Evolutionary conservation across 1,139 yeast genomes (phyloP), one percentile per base, ranked within the genome.

Genomic region (Pichia sp.): DNA sequence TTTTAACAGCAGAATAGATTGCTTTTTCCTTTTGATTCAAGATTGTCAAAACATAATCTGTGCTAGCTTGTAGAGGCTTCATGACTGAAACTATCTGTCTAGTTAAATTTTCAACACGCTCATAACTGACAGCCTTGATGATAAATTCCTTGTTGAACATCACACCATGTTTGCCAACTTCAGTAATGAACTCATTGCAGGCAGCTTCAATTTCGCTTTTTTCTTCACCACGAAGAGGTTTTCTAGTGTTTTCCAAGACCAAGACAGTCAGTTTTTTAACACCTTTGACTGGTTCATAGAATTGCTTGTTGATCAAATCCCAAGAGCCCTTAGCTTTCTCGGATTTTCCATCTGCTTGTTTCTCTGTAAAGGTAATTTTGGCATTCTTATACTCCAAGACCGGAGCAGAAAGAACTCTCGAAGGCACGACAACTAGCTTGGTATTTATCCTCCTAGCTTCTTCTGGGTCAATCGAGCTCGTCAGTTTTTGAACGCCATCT

Each of bases 321-420:
- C 65, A 63, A 6, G 64, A 60, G 50, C 64, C 66, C 41, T 63
- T 62, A 14, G 55, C 51, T n/a, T 59, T 58, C 50, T 61, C 66
- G 20, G 59, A 54, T 43, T 59, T 62, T 36, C 64, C 66, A 55
- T 61, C 64, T 33, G 58, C 59, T 1, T 60, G 51, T 10, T 58
- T 60, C 48, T 60, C 61, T 46, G 30, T 40, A 45, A 49, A 62
- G 17, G 42, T 41, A 44, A 60, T 54, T 20, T 53, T 50, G 5
- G 59, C 52, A 29, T 60, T 61, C 33, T 58, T 59, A 46, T 62
- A 62, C 10, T 60, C 55, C 27, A 63, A 54, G 40, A 50, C 48
- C 6, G 63, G 63, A 29, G 64, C 63, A 30, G 56, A 14, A 30
- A 62, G 53, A 49, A 63, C 58, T 57, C 66, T 62, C 3, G 65